Percentiles rank a stretch among this genome's conserved stretches.
These are phyloP conservation scores for Emericellopsis atlantica DNA, from an alignment of 2,329 filamentous ascomycete genomes.

Conservation along the genomic window DNA sequence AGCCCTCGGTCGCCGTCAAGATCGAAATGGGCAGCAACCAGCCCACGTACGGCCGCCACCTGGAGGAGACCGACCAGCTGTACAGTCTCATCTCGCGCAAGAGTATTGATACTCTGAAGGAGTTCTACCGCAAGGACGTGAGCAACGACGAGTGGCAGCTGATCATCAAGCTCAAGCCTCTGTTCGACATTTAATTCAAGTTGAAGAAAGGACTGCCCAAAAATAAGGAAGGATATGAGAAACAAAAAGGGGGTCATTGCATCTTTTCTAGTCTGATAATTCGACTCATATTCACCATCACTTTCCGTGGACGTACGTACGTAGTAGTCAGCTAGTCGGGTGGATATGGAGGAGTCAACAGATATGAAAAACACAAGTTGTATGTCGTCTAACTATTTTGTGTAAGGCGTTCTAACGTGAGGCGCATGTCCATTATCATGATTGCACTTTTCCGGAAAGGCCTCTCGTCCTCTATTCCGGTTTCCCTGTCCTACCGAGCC, in stretches of 20 bases:
- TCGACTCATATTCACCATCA: no score
- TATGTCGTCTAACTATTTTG: no score
- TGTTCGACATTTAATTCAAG: conserved; percentile 61
- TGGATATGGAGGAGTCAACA: no score
- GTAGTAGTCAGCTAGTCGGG: no score
- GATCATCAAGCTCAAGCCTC: conserved; percentile 86
- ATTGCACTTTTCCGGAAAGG: background rate
- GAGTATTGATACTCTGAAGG: conserved; percentile 91
- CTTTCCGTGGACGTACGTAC: no score
- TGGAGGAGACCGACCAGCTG: conserved; percentile 80
- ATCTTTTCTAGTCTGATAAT: background rate
- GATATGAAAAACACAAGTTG: no score
- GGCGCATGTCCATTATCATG: conserved; percentile 1
- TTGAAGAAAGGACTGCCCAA: background rate
- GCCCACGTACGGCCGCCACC: conserved; percentile 85
- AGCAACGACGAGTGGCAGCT: conserved; percentile 88
- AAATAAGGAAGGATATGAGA: background rate
- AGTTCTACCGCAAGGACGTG: conserved; percentile 83
- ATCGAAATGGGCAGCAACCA: conserved; percentile 89
- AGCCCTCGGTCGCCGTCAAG: conserved; percentile 96
- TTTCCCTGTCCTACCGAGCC: no score
- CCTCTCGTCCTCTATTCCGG: no score
- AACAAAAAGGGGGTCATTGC: background rate
- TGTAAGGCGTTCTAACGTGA: background rate
- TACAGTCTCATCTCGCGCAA: conserved; percentile 80